Percentiles rank a stretch among this genome's conserved stretches.
Conservation (phyloP, 2,329 filamentous ascomycete species). For the Colletotrichum falcatum region DNA sequence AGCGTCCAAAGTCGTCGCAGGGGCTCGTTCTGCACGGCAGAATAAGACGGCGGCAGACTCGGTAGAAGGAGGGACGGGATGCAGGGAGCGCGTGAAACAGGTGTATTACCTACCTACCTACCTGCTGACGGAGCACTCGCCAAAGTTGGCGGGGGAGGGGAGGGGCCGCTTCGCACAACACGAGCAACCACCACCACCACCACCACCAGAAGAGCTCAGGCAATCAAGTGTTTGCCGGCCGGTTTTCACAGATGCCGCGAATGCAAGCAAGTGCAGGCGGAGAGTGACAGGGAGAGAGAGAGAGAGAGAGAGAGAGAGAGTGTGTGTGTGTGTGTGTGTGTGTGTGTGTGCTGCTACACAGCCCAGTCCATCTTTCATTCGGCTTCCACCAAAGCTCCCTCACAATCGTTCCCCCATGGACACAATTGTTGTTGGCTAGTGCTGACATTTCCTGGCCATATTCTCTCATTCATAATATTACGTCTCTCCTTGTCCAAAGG, state of each 20-base stretch:
- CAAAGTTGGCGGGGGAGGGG: slow-evolving; percentile 11
- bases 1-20: neutral
- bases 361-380: neutral
- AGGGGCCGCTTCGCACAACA: slow-evolving; percentile 7
- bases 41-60: slow-evolving; percentile 2
- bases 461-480: slow-evolving; percentile 13
- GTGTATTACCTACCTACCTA: too few relatives aligned
- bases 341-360: neutral
- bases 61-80: neutral
- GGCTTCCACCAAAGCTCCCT: neutral
- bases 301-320: neutral
- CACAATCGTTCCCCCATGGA: neutral
- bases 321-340: too few relatives aligned
- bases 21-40: slow-evolving; percentile 2
- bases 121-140: slow-evolving; percentile 26
- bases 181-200: slow-evolving; percentile 3
- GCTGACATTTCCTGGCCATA: slow-evolving; percentile 23
- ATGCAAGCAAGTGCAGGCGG: slow-evolving; percentile 6
- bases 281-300: neutral
- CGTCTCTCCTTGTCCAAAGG: neutral
- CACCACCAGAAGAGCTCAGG: neutral
- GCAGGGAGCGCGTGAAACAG: neutral
- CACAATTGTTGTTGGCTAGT: slow-evolving; percentile 14
- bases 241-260: neutral
- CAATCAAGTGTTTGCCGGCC: neutral